Evolutionary conservation across 441 rosid species (phyloP).

Genomic region (Erodium moschatum): DNA sequence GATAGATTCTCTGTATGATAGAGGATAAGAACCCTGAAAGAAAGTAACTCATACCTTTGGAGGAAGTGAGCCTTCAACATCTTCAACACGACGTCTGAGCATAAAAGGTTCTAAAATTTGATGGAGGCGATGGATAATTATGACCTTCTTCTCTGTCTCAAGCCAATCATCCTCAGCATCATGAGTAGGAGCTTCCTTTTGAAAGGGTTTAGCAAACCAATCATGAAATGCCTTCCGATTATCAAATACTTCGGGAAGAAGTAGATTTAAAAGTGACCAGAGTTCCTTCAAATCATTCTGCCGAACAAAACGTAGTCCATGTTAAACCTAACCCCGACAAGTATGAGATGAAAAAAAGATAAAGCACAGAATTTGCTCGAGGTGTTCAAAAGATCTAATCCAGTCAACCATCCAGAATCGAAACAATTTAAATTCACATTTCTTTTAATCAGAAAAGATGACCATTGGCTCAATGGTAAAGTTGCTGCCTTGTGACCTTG

Average conservation of each 20-base stretch:
- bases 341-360: neutral
- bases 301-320: conserved; percentile 22
- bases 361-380: neutral
- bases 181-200: conserved; percentile 70
- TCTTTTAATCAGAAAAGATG: neutral
- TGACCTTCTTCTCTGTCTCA: conserved; percentile 99
- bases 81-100: conserved; percentile 99
- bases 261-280: conserved; percentile 97
- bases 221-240: conserved; percentile 99
- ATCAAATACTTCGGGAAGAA: conserved; percentile 98
- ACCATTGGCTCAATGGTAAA: neutral
- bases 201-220: conserved; percentile 99
- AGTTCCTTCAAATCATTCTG: conserved; percentile 99
- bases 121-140: conserved; percentile 96
- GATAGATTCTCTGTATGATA: conserved; percentile 19
- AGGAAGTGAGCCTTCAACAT: conserved; percentile 99
- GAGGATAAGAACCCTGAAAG: conserved; percentile 12
- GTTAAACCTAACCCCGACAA: neutral
- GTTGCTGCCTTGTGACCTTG: neutral
- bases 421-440: neutral
- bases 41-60: conserved; percentile 63
- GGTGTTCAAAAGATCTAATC: neutral
- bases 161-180: conserved; percentile 99
- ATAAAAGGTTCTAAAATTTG: conserved; percentile 99
- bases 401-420: neutral